These are phyloP conservation scores for Fraxinus velutina DNA, from an alignment of 305 asterid genomes.

Conservation along the genomic window DNA sequence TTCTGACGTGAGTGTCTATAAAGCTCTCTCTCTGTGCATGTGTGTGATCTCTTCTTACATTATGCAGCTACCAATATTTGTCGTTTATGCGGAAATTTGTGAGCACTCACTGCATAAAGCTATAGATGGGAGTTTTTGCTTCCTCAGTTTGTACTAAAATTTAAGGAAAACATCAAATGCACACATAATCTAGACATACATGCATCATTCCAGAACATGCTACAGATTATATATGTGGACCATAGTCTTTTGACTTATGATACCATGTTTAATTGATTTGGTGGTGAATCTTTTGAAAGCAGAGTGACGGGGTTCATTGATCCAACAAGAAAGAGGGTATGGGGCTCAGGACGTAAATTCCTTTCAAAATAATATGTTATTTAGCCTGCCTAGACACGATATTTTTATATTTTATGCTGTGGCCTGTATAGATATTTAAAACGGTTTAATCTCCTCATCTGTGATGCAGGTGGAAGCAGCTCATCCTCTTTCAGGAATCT, in stretches of 20 bases:
- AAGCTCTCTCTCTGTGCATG: neutral
- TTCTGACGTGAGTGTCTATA: constrained; percentile 43
- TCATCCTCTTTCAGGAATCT: constrained; percentile 61
- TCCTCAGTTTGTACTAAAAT: neutral
- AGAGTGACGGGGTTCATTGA: neutral
- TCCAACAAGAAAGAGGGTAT: neutral
- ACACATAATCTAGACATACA: neutral
- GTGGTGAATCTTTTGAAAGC: neutral
- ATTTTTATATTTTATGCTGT: neutral
- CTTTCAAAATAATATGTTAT: neutral
- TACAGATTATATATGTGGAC: neutral
- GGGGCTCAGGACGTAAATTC: neutral
- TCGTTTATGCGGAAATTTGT: neutral
- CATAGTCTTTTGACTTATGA: neutral
- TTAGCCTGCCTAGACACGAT: neutral
- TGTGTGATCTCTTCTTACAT: neutral
- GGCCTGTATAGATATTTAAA: neutral
- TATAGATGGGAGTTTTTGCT: neutral
- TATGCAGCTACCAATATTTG: neutral
- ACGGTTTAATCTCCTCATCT: neutral
- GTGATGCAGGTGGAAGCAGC: constrained; percentile 65
- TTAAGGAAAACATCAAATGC: neutral
- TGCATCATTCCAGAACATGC: neutral
- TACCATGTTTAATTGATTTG: neutral
- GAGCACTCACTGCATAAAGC: neutral